phyloP scores from a whole-genome alignment of 2,329 filamentous ascomycete genomes.

The Raffaelea ambrosiae region DNA sequence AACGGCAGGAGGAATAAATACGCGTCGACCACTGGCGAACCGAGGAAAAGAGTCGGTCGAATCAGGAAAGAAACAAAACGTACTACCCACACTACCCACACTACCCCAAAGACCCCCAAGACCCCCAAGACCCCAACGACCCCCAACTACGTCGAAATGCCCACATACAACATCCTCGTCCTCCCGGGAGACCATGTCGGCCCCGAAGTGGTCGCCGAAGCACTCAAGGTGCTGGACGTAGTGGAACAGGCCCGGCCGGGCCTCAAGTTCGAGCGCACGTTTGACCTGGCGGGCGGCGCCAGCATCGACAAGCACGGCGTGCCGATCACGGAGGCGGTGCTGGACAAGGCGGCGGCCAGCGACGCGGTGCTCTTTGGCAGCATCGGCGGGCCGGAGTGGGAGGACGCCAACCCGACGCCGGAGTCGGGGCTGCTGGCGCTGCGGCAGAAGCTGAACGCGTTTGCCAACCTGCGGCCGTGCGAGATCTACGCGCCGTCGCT shows the following conservation, averaged over 20 bases:
- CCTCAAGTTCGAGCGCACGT: conserved; percentile 18
- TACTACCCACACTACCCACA: too few relatives aligned
- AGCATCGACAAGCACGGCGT: conserved; percentile 35
- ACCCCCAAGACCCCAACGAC: too few relatives aligned
- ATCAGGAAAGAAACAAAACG: too few relatives aligned
- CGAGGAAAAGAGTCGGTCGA: too few relatives aligned
- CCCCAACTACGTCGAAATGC: conserved; percentile 1
- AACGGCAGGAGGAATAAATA: too few relatives aligned
- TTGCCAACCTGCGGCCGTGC: conserved; percentile 42
- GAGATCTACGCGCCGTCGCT: conserved; percentile 30
- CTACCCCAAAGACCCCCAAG: too few relatives aligned
- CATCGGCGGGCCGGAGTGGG: conserved; percentile 40
- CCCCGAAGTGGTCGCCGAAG: conserved; percentile 36
- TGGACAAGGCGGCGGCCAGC: conserved; percentile 28
- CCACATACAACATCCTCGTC: conserved; percentile 28
- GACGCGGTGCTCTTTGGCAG: conserved; percentile 39
- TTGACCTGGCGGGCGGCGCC: conserved; percentile 21
- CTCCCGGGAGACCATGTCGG: conserved; percentile 38
- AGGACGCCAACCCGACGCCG: conserved; percentile 27
- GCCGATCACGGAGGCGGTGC: conserved; percentile 32
- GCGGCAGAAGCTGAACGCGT: conserved; percentile 32
- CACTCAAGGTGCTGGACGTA: conserved; percentile 35
- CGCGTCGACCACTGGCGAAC: too few relatives aligned
- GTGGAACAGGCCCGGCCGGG: conserved; percentile 16
- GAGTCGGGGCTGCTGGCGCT: conserved; percentile 34